Conservation (phyloP, 2,329 filamentous ascomycete species). For the Coleophoma cylindrospora region DNA sequence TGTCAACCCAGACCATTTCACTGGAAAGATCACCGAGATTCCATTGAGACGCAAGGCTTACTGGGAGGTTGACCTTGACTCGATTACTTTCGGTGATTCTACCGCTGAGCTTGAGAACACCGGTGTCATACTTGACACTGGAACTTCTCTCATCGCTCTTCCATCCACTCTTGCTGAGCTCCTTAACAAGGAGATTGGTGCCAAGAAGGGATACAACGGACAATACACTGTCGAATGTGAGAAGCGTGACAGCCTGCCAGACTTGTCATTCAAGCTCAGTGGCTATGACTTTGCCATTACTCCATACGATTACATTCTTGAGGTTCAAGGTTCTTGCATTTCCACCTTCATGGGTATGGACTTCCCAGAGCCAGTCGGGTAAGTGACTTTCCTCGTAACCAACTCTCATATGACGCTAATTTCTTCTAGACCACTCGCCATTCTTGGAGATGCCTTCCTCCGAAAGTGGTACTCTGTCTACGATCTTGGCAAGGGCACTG, state of each 20-base stretch:
- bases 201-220: slow-evolving; percentile 95
- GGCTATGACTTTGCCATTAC: slow-evolving; percentile 92
- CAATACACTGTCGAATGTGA: slow-evolving; percentile 93
- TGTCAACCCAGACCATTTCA: slow-evolving; percentile 73
- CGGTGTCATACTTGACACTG: slow-evolving; percentile 95
- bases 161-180: slow-evolving; percentile 89
- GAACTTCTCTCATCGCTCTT: slow-evolving; percentile 94
- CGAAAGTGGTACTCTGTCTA: slow-evolving; percentile 95
- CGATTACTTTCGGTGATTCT: slow-evolving; percentile 82
- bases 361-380: slow-evolving; percentile 67
- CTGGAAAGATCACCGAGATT: slow-evolving; percentile 85
- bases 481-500: slow-evolving; percentile 81
- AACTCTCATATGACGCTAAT: background rate
- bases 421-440: slow-evolving; percentile 67
- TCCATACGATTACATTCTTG: slow-evolving; percentile 89
- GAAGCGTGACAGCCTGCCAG: slow-evolving; percentile 77
- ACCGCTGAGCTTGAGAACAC: slow-evolving; percentile 88
- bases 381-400: background rate
- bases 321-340: slow-evolving; percentile 93
- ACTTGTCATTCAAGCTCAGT: slow-evolving; percentile 84
- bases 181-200: slow-evolving; percentile 94
- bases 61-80: slow-evolving; percentile 97
- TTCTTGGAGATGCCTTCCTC: slow-evolving; percentile 83
- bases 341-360: slow-evolving; percentile 98
- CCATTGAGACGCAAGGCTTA: slow-evolving; percentile 97